Base-by-base conservation (phyloP, 176 grass and related monocot genomes). In the Triticum timopheevii region DNA sequence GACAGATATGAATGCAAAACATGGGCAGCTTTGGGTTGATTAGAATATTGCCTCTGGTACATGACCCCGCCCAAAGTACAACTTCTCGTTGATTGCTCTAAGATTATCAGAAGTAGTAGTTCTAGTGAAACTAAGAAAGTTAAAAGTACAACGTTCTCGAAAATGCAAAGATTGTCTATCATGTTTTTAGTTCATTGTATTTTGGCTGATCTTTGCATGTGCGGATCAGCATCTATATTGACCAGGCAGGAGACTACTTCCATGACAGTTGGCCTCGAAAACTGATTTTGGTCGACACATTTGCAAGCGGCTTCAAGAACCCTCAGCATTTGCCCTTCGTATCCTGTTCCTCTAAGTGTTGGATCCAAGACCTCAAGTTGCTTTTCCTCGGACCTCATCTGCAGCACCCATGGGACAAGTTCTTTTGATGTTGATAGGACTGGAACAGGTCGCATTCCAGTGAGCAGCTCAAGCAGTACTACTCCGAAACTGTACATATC, bases 401-500 rank as follows among this genome's bases (percentile, higher is more conserved):
- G 87, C 23, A 31, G 47, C 23, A 92, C 87, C 93, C 87, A 92
- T 44, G 90, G 84, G 47, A 92, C 93, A 76, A 95, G 88, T 82
- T 95, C 90, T 70, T 85, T 85, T 0, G 81, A 83, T 38, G 65
- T 87, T 67, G 83, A 76, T 34, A 94, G 82, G 27, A 91, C 76
- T 80, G 94, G 87, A 28, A 97, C 86, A n/a, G 94, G 91, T 61
- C 94, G 88, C 77, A 75, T 97, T 39, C 94, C 77, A 28, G 94
- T 96, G 31, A 96, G 69, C 54, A 96, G 80, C 85, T 96, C 94
- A 73, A 96, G 91, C 79, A 96, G 58, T 1, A 96, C 94, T 74
- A 96, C 94, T 22, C 94, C 94, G 45, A 96, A 96, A 84, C 94
- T 96, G 69, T 96, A 96, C 47, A 96, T 63, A 74, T 96, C 94